Evolutionary conservation across 2,329 filamentous ascomycete genomes (phyloP).

Genomic region (Ceratocystis huliohia): DNA sequence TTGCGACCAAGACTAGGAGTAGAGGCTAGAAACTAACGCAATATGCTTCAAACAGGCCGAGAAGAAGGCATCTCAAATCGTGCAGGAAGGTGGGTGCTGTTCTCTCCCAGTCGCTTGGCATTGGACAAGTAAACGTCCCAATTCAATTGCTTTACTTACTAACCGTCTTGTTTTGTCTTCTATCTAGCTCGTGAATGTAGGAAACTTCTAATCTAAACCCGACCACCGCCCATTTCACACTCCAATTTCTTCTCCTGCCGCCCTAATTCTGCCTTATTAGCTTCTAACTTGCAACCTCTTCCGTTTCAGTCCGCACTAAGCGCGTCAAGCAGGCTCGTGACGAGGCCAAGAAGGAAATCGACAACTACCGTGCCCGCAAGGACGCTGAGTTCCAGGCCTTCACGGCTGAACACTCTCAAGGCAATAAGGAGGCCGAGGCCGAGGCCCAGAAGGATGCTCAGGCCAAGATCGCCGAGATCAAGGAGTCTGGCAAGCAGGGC

Average conservation of each 20-base stretch:
- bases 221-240: neutral
- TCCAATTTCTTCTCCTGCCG: neutral
- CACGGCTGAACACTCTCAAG: conserved; percentile 84
- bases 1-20: no score
- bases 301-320: conserved; percentile 60
- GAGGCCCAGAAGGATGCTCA: conserved; percentile 72
- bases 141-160: neutral
- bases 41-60: conserved; percentile 48
- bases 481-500: conserved; percentile 63
- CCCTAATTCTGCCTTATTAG: neutral
- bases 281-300: neutral
- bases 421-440: conserved; percentile 67
- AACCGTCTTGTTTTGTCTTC: neutral
- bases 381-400: conserved; percentile 93
- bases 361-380: conserved; percentile 78
- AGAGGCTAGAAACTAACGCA: neutral
- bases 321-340: conserved; percentile 90
- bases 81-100: conserved; percentile 66
- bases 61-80: conserved; percentile 97
- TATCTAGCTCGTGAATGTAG: conserved; percentile 73
- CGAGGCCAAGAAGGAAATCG: conserved; percentile 96
- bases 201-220: conserved; percentile 25
- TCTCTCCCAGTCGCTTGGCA: neutral
- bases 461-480: conserved; percentile 68
- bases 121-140: neutral